phyloP scores from a whole-genome alignment of 306 rosid species.

The Fagus crenata region DNA sequence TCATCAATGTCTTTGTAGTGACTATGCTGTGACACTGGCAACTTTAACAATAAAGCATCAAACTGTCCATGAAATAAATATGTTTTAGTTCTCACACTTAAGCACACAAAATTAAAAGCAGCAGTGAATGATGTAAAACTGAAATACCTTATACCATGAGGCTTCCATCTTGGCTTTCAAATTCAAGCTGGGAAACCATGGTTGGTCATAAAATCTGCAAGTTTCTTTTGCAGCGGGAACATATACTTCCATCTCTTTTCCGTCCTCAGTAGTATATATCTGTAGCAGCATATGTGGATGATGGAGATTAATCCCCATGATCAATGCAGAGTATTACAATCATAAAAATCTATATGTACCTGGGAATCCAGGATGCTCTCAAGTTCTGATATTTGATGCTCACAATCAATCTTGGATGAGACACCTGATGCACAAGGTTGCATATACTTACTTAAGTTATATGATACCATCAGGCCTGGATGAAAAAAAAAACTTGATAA shows the following conservation, averaged over 20 bases:
- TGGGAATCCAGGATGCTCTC: slow-evolving; percentile 73
- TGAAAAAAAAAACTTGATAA: background rate
- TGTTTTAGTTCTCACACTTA: slow-evolving; percentile 25
- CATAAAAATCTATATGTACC: slow-evolving; percentile 40
- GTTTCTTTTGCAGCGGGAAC: slow-evolving; percentile 65
- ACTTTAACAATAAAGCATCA: slow-evolving; percentile 47
- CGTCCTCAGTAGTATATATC: slow-evolving; percentile 69
- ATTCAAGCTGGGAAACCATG: slow-evolving; percentile 40
- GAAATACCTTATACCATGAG: slow-evolving; percentile 64
- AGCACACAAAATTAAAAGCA: slow-evolving; percentile 8
- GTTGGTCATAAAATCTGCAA: slow-evolving; percentile 57
- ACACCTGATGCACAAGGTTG: slow-evolving; percentile 49
- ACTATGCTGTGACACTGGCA: slow-evolving; percentile 38
- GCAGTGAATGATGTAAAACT: background rate
- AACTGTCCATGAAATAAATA: slow-evolving; percentile 50
- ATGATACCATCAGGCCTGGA: background rate
- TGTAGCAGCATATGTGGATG: slow-evolving; percentile 30
- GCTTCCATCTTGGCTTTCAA: slow-evolving; percentile 75
- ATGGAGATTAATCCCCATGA: background rate
- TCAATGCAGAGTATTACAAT: slow-evolving; percentile 10
- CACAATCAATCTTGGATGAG: slow-evolving; percentile 62
- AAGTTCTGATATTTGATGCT: slow-evolving; percentile 72
- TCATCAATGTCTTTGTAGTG: slow-evolving; percentile 48
- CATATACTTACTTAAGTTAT: background rate
- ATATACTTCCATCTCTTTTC: slow-evolving; percentile 55